Percentiles rank a stretch among this genome's conserved stretches.
phyloP scores from a whole-genome alignment of 2,329 filamentous ascomycete species.

The Ceratocystiopsis sp. region DNA sequence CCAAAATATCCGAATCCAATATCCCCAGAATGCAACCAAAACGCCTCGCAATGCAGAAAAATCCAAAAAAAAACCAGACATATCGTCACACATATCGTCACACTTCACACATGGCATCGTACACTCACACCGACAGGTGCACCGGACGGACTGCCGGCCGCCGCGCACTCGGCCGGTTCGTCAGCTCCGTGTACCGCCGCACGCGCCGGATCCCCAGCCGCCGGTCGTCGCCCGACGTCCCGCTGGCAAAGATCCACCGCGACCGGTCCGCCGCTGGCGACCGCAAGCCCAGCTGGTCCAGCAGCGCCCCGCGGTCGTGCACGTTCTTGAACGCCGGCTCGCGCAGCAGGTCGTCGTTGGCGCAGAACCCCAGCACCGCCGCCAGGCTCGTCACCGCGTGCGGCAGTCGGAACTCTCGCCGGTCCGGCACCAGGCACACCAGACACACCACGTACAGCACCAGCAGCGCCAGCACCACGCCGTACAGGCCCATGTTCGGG shows the following conservation, averaged over 20 bases:
- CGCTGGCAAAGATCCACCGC: conserved; percentile 33
- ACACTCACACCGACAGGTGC: too few relatives aligned
- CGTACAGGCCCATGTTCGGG: conserved; percentile 56
- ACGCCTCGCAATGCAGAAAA: neutral
- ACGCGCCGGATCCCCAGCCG: conserved; percentile 27
- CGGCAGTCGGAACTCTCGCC: conserved; percentile 48
- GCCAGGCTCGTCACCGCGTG: conserved; percentile 57
- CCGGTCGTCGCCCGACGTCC: conserved; percentile 16
- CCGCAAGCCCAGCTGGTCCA: conserved; percentile 46
- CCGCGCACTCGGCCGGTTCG: conserved; percentile 7
- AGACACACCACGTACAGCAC: conserved; percentile 52
- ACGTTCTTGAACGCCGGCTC: conserved; percentile 57
- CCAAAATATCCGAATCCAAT: neutral
- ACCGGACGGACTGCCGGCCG: neutral
- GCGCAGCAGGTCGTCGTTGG: conserved; percentile 51
- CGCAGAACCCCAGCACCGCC: conserved; percentile 62
- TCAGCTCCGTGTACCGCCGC: conserved; percentile 27
- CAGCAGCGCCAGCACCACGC: conserved; percentile 54
- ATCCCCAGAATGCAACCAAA: neutral
- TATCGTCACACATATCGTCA: neutral
- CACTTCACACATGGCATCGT: too few relatives aligned
- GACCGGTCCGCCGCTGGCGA: conserved; percentile 28
- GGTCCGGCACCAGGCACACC: conserved; percentile 34
- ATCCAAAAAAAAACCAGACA: neutral
- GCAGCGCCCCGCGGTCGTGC: conserved; percentile 49